Base-by-base conservation (phyloP, 352 stramenopile genomes). In the Phytopythium boreale region DNA sequence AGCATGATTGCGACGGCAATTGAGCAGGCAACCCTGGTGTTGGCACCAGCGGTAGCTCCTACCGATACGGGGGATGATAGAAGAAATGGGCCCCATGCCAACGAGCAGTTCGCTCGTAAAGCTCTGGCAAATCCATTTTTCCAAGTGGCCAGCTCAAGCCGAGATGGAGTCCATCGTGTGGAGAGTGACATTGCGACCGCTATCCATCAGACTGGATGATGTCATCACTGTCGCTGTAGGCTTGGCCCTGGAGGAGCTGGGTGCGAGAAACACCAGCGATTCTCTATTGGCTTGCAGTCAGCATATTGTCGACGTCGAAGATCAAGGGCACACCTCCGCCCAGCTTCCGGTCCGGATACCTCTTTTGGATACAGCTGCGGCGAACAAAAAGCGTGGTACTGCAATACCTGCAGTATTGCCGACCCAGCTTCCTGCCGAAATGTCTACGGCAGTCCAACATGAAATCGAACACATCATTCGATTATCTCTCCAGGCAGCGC, bases 1-100 rank as follows among this genome's bases (percentile, higher is more conserved):
- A 73, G 68, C 2, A 72, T 86, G 47, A 71, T 86, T 46, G 68
- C 70, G n/a, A 47, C 83, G 10, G 72, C 70, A 31, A 67, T 80
- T 20, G 70, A 80, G 36, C 74, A 77, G 31, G 61, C 70, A 15
- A 59, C 57, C 36, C 36, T 4, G 2, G 36, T 15, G 36, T 17
- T 43, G 36, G 36, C 12, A 17, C 36, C 1, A 4, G 36, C 36
- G 12, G 12, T 14, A 17, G 9, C 36, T 2, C 36, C 36, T 14
- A 43, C 1, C 36, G 12, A 43, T 43, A 17, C 36, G 36, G 10
- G 1, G 12, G 9, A 11, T 9, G 36, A 17, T 43, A 9, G 12
- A 43, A 43, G 36, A 43, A 15, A 9, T 43, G 36, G 36, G 9
- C 12, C 36, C 4, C 9, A 43, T 17, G 36, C 1, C 36, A 43